Base-by-base conservation (phyloP, 768 basidiomycete species). In the Dentipellis sp. region DNA sequence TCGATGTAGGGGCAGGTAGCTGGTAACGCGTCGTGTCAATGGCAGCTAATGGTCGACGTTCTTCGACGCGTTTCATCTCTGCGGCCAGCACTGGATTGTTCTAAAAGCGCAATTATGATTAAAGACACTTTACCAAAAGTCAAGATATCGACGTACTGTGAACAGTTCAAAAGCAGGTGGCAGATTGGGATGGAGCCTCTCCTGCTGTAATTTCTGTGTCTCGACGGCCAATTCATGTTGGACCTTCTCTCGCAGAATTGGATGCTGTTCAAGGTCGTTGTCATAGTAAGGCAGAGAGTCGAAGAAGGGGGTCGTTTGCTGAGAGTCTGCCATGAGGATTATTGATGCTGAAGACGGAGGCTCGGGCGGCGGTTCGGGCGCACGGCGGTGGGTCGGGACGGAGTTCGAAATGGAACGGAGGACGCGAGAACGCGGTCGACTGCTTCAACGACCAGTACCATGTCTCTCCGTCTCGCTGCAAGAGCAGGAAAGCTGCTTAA, bases 211-310 rank as follows among this genome's bases (percentile, higher is more conserved):
- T 60, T 80, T 83, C 60, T 67, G 67, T 14, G 79, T 76, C 66
- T 91, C 84, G n/a, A 79, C 78, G 23, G 83, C 83, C 40, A 93
- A 70, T 67, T 92, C 91, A 60, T 75, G 75, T 55, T 89, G 86
- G 14, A 92, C 91, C 66, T 84, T 86, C 66, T 83, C 79, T 67
- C 79, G 83, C 39, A 93, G 74, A 39, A 77, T 64, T 1, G 91
- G 89, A 58, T 78, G 81, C 55, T 79, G 79, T 58, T 92, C 88
- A 52, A 94, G 77, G 67, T 97, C 92, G 67, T 93, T 90, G 74
- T 97, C 94, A 65, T 91, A 93, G 72, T 97, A 97, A 16, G 94
- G 94, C 60, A 97, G 76, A 22, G 92, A 88, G 70, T 97, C 93
- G 62, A 92, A 81, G 38, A 86, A 74, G 56, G 75, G 74, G 12